Evolutionary conservation across 1,284 basidiomycete genomes (phyloP).

Genomic region (Phellinidium pouzarii): DNA sequence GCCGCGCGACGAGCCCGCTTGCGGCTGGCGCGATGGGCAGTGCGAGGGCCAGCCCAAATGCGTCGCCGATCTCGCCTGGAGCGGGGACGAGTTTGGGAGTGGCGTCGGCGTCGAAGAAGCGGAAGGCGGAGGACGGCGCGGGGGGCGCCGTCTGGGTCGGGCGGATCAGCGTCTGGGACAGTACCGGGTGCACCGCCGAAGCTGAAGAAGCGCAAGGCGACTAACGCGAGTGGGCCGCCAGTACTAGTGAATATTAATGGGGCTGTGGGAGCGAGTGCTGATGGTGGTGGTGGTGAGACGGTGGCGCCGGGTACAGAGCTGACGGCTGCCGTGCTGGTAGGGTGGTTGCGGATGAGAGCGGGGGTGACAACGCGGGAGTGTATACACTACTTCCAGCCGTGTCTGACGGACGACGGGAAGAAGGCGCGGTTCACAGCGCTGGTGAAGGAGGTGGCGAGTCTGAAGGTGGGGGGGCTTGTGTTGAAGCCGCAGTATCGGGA

Average conservation of each 20-base stretch:
- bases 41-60: conserved; percentile 22
- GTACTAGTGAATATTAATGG: conserved; percentile 29
- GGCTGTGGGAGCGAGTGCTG: conserved; percentile 35
- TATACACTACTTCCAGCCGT: conserved; percentile 71
- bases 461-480: conserved; percentile 61
- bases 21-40: conserved; percentile 25
- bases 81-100: conserved; percentile 23
- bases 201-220: conserved; percentile 60
- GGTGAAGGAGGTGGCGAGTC: conserved; percentile 65
- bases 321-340: conserved; percentile 57
- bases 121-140: conserved; percentile 56
- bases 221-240: conserved; percentile 31
- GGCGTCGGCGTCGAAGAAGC: conserved; percentile 47
- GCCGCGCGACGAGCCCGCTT: conserved; percentile 40
- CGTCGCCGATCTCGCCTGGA: conserved; percentile 18
- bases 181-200: conserved; percentile 36
- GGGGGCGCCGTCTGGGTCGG: conserved; percentile 22
- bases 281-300: conserved; percentile 6
- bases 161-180: conserved; percentile 28
- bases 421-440: conserved; percentile 68
- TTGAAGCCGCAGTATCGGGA: conserved; percentile 29
- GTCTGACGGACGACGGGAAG: conserved; percentile 58
- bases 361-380: conserved; percentile 66
- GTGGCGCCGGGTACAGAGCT: conserved; percentile 34
- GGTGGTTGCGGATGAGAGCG: conserved; percentile 61